A percentile compares a stretch with the other conserved stretches of the same genome.
phyloP scores from a whole-genome alignment of 2,329 filamentous ascomycete species.

The Nannizzia gypsea region DNA sequence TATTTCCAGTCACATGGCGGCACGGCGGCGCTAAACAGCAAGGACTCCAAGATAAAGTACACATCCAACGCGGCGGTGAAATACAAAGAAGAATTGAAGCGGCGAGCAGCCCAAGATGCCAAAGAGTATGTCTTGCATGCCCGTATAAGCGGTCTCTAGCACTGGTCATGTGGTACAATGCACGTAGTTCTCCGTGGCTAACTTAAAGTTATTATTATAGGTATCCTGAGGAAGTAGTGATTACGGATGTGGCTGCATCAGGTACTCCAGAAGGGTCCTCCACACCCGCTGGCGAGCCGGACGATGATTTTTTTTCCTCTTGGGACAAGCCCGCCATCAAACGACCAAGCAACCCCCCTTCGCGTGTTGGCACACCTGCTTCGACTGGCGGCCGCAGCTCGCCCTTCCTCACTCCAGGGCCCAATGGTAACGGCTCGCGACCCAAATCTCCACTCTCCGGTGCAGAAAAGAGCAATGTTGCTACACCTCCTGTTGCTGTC shows the following conservation, averaged over 20 bases:
- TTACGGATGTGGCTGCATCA: conserved; percentile 58
- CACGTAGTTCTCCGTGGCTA: conserved; percentile 4
- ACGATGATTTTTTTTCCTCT: conserved; percentile 95
- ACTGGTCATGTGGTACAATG: neutral
- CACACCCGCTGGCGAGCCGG: conserved; percentile 68
- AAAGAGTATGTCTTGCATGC: conserved; percentile 54
- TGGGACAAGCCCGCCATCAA: conserved; percentile 99
- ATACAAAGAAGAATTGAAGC: conserved; percentile 94
- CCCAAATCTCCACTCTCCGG: conserved; percentile 69
- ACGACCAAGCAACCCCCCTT: conserved; percentile 84
- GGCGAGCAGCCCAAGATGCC: conserved; percentile 69
- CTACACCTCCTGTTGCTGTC: conserved; percentile 50
- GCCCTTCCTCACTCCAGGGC: conserved; percentile 69
- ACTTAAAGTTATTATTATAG: conserved; percentile 35
- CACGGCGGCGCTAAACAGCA: conserved; percentile 84
- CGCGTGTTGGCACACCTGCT: conserved; percentile 75
- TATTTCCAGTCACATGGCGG: conserved; percentile 97
- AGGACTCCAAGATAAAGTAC: conserved; percentile 95
- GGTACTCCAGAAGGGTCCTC: conserved; percentile 51
- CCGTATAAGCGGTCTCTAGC: neutral
- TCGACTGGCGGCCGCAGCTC: conserved; percentile 73
- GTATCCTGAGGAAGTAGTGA: conserved; percentile 71
- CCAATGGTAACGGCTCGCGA: conserved; percentile 59
- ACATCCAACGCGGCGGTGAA: conserved; percentile 85
- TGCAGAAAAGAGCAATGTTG: conserved; percentile 41